A percentile compares a stretch with the other conserved stretches of the same genome.
Evolutionary conservation across 805 yeast species (phyloP).

Genomic region (Barnettozyma sp.): DNA sequence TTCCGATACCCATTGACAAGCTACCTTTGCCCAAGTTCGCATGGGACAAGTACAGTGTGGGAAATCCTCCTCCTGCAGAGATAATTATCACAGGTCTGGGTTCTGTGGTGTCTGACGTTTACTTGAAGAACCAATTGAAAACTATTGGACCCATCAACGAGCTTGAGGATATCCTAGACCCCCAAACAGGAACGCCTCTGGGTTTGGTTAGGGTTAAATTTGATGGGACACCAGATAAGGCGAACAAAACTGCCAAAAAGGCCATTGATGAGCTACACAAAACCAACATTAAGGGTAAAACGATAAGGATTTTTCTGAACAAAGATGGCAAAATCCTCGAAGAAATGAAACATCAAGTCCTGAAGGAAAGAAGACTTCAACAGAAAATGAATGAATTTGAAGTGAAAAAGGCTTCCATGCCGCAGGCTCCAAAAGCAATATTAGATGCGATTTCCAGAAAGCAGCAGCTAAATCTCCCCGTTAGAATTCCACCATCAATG

Average conservation of each 20-base stretch:
- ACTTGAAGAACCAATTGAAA: constrained; percentile 46
- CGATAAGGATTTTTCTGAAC: constrained; percentile 42
- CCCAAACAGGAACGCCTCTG: constrained; percentile 69
- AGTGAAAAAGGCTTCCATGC: constrained; percentile 15
- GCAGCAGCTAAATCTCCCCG: not conserved
- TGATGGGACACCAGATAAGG: constrained; percentile 43
- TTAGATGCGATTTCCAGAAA: constrained; percentile 14
- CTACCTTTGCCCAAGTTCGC: constrained; percentile 30
- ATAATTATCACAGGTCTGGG: constrained; percentile 66
- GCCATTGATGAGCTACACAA: constrained; percentile 38
- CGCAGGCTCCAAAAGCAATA: constrained; percentile 25
- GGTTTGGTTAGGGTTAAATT: constrained; percentile 63
- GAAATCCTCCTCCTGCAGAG: constrained; percentile 66
- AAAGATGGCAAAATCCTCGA: constrained; percentile 35
- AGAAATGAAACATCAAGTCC: constrained; percentile 16
- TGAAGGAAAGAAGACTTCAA: constrained; percentile 6
- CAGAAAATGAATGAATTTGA: constrained; percentile 23
- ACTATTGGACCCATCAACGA: constrained; percentile 59
- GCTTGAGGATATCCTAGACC: constrained; percentile 56
- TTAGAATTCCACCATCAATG: constrained; percentile 1
- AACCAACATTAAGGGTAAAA: constrained; percentile 45
- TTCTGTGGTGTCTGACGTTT: constrained; percentile 38
- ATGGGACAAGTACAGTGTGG: constrained; percentile 68
- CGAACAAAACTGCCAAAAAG: constrained; percentile 39
- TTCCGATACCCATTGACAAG: constrained; percentile 35